Conservation (phyloP, 2,329 filamentous ascomycete species). For the Macrophomina phaseolina region DNA sequence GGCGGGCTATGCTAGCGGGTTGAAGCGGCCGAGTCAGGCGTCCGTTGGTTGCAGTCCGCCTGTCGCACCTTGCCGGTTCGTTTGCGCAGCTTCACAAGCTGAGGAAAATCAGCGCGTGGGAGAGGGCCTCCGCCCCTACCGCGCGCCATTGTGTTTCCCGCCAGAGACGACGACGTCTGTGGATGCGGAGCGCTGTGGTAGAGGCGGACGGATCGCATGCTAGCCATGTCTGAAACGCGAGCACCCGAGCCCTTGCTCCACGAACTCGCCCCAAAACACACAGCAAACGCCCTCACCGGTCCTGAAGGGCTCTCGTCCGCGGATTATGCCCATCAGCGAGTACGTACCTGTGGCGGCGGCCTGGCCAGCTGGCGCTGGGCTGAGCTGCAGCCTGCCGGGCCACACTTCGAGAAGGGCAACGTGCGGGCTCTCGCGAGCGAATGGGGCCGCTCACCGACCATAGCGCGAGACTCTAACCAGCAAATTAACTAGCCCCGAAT, state of each 20-base stretch:
- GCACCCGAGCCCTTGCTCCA: neutral
- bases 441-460: constrained; percentile 2
- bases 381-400: constrained; percentile 7
- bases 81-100: too few relatives aligned
- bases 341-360: neutral
- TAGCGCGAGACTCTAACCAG: constrained; percentile 5
- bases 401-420: neutral
- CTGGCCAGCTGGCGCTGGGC: constrained; percentile 3
- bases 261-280: neutral
- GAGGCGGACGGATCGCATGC: too few relatives aligned
- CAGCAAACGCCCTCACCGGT: neutral
- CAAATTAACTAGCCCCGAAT: constrained; percentile 10
- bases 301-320: neutral
- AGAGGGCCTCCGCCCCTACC: too few relatives aligned
- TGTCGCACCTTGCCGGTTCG: too few relatives aligned
- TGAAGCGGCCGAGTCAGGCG: too few relatives aligned
- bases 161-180: too few relatives aligned
- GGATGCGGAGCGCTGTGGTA: too few relatives aligned
- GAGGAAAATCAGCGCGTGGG: too few relatives aligned
- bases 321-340: neutral
- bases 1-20: too few relatives aligned
- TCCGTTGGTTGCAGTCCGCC: too few relatives aligned
- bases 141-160: too few relatives aligned
- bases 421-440: neutral
- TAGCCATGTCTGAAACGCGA: neutral